Evolutionary conservation across 1,284 basidiomycete genomes (phyloP).

Genomic region (Ceratobasidium sp.): DNA sequence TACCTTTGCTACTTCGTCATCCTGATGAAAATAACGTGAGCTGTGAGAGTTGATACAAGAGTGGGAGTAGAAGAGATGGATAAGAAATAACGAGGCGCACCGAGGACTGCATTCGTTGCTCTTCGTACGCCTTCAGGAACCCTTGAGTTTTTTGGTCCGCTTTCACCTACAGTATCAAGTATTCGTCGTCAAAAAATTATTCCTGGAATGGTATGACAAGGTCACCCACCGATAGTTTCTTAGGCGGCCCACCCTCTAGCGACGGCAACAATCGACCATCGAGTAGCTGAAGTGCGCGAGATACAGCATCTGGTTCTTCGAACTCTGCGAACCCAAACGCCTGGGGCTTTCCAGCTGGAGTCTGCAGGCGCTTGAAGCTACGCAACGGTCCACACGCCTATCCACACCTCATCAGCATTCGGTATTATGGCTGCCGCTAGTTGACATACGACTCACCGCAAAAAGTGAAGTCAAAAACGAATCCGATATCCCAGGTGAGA

Average conservation of each 20-base stretch:
- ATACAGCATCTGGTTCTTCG: conserved; percentile 87
- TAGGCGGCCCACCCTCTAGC: conserved; percentile 83
- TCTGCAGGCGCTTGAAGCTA: conserved; percentile 89
- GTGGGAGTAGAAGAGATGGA: neutral
- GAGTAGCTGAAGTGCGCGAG: conserved; percentile 81
- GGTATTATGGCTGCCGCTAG: conserved; percentile 8
- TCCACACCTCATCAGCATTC: neutral
- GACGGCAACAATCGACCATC: conserved; percentile 89
- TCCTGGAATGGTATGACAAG: conserved; percentile 41
- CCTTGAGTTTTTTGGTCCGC: conserved; percentile 92
- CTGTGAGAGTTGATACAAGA: neutral
- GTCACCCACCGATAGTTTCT: conserved; percentile 81
- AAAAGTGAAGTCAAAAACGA: conserved; percentile 79
- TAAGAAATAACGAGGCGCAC: conserved; percentile 59
- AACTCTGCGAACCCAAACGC: conserved; percentile 96
- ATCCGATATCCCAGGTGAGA: conserved; percentile 91
- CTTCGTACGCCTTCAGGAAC: conserved; percentile 85
- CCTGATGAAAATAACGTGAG: conserved; percentile 55
- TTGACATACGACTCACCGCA: conserved; percentile 63
- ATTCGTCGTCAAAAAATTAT: neutral
- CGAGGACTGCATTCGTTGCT: conserved; percentile 81
- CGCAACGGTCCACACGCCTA: conserved; percentile 89
- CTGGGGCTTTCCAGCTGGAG: conserved; percentile 89
- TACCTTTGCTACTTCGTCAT: conserved; percentile 70
- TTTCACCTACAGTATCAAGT: conserved; percentile 70